Evolutionary conservation across 257 asterid genomes (phyloP), one percentile per base, ranked within the genome.

Genomic region (Knoxia roxburghii): DNA sequence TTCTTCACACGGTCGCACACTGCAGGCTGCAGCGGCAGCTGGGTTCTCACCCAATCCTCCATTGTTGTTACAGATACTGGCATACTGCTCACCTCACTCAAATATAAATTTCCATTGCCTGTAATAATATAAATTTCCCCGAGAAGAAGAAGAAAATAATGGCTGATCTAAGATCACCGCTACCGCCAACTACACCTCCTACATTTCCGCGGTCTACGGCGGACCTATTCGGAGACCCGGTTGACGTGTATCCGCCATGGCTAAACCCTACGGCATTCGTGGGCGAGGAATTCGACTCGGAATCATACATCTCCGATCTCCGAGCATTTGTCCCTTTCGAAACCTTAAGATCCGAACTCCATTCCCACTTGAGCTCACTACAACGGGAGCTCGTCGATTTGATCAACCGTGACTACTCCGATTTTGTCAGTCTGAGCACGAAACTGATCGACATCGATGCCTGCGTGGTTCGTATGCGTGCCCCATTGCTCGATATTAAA

Each of bases 311-410:
- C 70, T 70, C 89, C 41, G 99, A 94, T 77, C 95, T 94, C 74
- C 97, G 99, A 49, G 90, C 97, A 10, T 94, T 94, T 73, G 99
- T 94, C 27, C 99, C 99, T 7, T 82, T 94, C 75, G 95, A 94
- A 53, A 94, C 97, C 2, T 85, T 94, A 46, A 89, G 97, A 6
- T 76, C 89, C 20, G 96, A 94, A 84, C 97, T 94, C 74, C 84
- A 82, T 30, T 82, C 95, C 0, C 95, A 94, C 71, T 75, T 90
- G 8, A 76, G 82, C 7, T 79, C 88, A 11, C 84, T 90, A 2
- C 88, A 90, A 64, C 88, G 84, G 53, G 97, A 94, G 71, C 85
- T 93, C 5, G 86, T 93, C n/a, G 96, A 93, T 79, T 83, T 94
- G 4, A 94, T 94, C 74, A 94, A 94, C 76, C 87, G 97, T 0